Conservation (phyloP, 2,329 filamentous ascomycete species). For the Aureobasidium sp. region DNA sequence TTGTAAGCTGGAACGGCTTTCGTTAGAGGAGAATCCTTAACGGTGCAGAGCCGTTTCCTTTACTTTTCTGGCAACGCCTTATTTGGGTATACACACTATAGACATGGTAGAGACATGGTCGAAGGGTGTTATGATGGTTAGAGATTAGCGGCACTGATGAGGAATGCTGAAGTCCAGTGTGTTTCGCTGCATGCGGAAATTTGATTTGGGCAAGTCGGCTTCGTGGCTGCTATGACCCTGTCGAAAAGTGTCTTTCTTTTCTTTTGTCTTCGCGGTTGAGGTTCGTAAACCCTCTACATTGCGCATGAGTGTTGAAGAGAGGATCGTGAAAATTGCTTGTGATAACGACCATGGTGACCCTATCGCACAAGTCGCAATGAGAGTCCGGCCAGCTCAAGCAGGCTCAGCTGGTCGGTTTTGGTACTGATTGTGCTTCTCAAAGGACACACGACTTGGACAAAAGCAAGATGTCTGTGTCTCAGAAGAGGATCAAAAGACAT, state of each 20-base stretch:
- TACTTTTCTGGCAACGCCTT: not conserved
- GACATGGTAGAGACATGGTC: not conserved
- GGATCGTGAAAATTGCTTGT: no score
- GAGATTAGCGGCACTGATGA: not conserved
- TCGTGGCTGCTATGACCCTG: not conserved
- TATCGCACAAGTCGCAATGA: no score
- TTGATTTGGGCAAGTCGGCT: not conserved
- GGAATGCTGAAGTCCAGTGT: not conserved
- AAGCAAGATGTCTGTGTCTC: not conserved
- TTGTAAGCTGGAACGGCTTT: constrained; percentile 1
- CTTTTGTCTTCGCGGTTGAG: no score
- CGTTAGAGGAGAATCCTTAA: not conserved
- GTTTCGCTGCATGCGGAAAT: not conserved
- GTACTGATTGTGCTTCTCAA: no score
- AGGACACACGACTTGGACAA: no score
- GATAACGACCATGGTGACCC: no score
- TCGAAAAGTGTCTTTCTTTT: no score
- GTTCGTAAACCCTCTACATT: no score
- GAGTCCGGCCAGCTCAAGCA: no score
- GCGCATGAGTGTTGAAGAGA: no score
- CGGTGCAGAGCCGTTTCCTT: not conserved
- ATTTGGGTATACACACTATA: not conserved
- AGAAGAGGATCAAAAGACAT: not conserved
- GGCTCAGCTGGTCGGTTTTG: no score
- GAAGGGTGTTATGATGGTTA: not conserved